Evolutionary conservation across 1,284 basidiomycete species (phyloP).

Genomic region (Boletus sp.): DNA sequence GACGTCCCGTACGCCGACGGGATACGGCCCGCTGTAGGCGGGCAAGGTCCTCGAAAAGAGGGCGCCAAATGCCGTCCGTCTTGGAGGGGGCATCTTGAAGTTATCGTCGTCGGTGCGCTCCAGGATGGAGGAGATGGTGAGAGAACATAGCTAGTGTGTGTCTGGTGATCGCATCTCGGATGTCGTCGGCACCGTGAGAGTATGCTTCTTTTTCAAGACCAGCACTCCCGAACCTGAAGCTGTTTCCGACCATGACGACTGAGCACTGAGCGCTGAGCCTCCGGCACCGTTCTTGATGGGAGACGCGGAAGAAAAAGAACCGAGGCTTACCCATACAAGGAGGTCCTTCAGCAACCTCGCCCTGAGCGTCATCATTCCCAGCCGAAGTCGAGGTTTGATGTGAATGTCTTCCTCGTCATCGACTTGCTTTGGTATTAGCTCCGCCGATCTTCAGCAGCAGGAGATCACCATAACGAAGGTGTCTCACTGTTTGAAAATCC

Average conservation of each 20-base stretch:
- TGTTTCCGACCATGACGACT: no score
- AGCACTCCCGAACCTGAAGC: no score
- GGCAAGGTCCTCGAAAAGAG: constrained; percentile 30
- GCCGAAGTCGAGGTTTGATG: constrained; percentile 19
- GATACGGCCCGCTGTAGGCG: constrained; percentile 28
- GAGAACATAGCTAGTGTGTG: no score
- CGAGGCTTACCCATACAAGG: constrained; percentile 18
- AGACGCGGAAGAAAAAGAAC: background rate
- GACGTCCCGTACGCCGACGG: constrained; percentile 33
- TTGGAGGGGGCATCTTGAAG: no score
- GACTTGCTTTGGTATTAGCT: constrained; percentile 19
- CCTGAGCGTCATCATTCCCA: no score
- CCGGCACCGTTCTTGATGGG: constrained; percentile 26
- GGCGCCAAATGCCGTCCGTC: constrained; percentile 27
- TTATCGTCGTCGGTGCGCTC: background rate
- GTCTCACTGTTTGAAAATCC: background rate
- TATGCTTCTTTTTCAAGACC: no score
- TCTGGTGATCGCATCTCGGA: no score
- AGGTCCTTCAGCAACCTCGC: background rate
- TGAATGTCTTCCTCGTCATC: constrained; percentile 7
- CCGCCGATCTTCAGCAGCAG: background rate
- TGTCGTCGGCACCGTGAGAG: no score
- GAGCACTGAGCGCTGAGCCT: no score
- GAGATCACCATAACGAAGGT: background rate
- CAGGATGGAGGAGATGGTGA: no score